These are phyloP conservation scores for Alnus rubra DNA, from an alignment of 306 rosid genomes.

Conservation along the genomic window DNA sequence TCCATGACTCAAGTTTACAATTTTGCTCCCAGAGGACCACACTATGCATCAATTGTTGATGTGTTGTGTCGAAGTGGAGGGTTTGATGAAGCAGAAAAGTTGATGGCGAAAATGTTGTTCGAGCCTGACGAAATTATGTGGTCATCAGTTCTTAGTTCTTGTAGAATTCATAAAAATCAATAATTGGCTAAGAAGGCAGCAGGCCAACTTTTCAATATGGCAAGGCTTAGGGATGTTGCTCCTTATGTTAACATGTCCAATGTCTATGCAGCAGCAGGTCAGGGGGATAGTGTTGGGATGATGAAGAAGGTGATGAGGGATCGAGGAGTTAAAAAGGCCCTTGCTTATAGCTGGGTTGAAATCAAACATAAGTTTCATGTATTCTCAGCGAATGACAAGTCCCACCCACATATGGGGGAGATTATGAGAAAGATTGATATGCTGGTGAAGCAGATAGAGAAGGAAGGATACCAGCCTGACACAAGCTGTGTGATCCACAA, in stretches of 20 bases:
- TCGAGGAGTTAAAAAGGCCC: slow-evolving; percentile 71
- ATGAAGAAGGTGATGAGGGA: slow-evolving; percentile 86
- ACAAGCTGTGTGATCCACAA: slow-evolving; percentile 76
- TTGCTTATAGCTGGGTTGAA: slow-evolving; percentile 90
- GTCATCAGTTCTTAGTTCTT: slow-evolving; percentile 81
- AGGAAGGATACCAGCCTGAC: slow-evolving; percentile 77
- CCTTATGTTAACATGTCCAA: slow-evolving; percentile 81
- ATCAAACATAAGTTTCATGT: slow-evolving; percentile 65
- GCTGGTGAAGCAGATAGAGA: slow-evolving; percentile 57
- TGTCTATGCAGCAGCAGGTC: slow-evolving; percentile 81
- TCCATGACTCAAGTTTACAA: slow-evolving; percentile 53
- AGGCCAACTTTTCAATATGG: slow-evolving; percentile 64
- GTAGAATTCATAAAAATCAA: slow-evolving; percentile 82
- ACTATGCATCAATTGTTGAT: slow-evolving; percentile 75
- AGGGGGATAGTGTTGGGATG: slow-evolving; percentile 79
- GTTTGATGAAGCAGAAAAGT: slow-evolving; percentile 69
- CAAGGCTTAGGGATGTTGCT: slow-evolving; percentile 66
- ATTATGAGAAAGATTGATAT: slow-evolving; percentile 64
- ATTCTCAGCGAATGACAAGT: slow-evolving; percentile 61
- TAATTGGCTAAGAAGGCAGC: slow-evolving; percentile 79
- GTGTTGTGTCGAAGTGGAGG: slow-evolving; percentile 72
- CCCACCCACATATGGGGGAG: slow-evolving; percentile 60
- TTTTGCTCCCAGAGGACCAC: slow-evolving; percentile 69
- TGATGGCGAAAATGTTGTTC: slow-evolving; percentile 73
- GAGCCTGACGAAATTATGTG: slow-evolving; percentile 84